phyloP scores from a whole-genome alignment of 305 asterid genomes.

The Plantago lanceolata region DNA sequence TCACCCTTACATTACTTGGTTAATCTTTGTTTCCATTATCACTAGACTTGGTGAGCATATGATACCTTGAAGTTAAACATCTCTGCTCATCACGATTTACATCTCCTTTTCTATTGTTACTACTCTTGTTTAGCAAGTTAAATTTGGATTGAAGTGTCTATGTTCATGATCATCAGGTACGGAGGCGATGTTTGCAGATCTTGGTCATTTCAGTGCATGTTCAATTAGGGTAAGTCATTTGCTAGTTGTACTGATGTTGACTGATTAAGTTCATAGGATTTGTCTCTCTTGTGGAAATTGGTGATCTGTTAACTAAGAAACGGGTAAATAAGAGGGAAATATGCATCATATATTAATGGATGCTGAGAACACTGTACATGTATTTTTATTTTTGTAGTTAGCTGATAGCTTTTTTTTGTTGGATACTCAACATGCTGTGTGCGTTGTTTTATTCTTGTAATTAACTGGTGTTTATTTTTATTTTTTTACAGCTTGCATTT shows the following conservation, averaged over 20 bases:
- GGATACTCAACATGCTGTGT: too few relatives aligned
- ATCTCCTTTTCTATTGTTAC: slow-evolving; percentile 4
- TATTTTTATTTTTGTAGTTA: not conserved
- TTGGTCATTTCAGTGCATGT: slow-evolving; percentile 53
- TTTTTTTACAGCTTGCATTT: slow-evolving; percentile 73
- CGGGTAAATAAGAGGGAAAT: not conserved
- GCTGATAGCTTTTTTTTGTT: too few relatives aligned
- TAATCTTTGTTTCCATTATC: slow-evolving; percentile 1
- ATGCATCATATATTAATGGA: not conserved
- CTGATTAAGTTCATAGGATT: slow-evolving; percentile 14
- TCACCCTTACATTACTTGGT: slow-evolving; percentile 18
- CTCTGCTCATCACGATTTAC: not conserved
- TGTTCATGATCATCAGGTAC: slow-evolving; percentile 40
- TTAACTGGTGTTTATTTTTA: slow-evolving; percentile 2
- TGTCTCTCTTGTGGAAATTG: not conserved
- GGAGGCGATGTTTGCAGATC: slow-evolving; percentile 64
- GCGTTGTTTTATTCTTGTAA: not conserved
- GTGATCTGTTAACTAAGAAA: not conserved
- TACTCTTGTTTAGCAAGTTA: slow-evolving; percentile 5
- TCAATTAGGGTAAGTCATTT: slow-evolving; percentile 45
- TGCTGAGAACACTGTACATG: not conserved
- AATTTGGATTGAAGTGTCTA: slow-evolving; percentile 10
- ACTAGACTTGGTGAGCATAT: slow-evolving; percentile 2
- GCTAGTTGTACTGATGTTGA: slow-evolving; percentile 15
- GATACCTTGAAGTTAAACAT: not conserved